Conservation (phyloP, 108 stramenopile species). For the Chaetoceros muelleri region DNA sequence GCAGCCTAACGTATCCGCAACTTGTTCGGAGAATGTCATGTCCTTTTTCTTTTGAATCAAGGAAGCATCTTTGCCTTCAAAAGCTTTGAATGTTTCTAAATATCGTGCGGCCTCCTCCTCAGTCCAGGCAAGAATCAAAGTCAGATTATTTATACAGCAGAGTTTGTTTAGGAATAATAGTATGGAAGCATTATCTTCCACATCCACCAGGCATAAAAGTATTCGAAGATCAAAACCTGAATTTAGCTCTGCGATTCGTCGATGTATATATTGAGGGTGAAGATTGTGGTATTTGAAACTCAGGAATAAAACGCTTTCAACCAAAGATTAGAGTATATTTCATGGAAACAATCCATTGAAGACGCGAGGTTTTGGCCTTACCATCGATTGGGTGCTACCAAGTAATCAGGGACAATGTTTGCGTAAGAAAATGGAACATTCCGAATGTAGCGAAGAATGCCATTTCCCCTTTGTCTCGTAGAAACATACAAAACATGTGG, state of each 20-base stretch:
- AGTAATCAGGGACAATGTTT: constrained; percentile 70
- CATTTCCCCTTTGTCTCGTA: constrained; percentile 69
- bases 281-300: constrained; percentile 68
- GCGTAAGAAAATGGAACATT: constrained; percentile 64
- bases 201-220: constrained; percentile 81
- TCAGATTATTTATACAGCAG: constrained; percentile 58
- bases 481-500: constrained; percentile 62
- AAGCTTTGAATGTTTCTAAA: constrained; percentile 88
- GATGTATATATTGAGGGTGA: constrained; percentile 56
- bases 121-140: constrained; percentile 76
- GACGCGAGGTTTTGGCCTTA: constrained; percentile 21
- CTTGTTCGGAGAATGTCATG: constrained; percentile 44
- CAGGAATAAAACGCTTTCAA: constrained; percentile 23
- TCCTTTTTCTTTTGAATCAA: constrained; percentile 61
- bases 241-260: constrained; percentile 54
- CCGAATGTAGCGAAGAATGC: constrained; percentile 45
- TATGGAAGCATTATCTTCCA: constrained; percentile 66
- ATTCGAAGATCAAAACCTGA: constrained; percentile 63
- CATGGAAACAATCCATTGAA: not conserved
- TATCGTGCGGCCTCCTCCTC: constrained; percentile 86
- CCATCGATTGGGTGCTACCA: constrained; percentile 48
- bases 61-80: constrained; percentile 79
- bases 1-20: constrained; percentile 48
- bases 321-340: not conserved
- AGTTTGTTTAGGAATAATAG: constrained; percentile 66